Evolutionary conservation across 2,329 filamentous ascomycete genomes (phyloP).

Genomic region (Pseudogymnoascus sp.): DNA sequence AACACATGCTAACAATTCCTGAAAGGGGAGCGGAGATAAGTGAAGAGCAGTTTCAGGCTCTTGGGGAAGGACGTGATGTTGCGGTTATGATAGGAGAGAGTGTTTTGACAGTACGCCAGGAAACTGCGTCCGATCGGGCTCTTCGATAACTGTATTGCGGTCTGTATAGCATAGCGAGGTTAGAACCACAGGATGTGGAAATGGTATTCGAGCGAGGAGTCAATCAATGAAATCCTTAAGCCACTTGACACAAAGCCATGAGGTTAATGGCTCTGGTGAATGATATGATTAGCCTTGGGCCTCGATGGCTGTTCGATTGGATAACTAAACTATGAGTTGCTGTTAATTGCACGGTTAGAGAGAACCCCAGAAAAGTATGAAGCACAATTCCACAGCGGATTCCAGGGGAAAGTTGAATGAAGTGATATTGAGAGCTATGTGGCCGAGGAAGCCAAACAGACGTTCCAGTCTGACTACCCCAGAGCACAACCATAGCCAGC

Average conservation of each 20-base stretch:
- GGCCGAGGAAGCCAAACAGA: constrained; percentile 5
- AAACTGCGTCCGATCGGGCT: neutral
- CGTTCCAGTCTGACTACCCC: constrained; percentile 7
- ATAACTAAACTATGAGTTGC: neutral
- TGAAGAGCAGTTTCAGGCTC: neutral
- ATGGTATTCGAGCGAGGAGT: neutral
- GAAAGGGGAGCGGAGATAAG: neutral
- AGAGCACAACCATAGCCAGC: constrained; percentile 2
- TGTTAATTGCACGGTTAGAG: neutral
- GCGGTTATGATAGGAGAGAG: neutral
- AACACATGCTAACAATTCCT: neutral
- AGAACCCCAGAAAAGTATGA: neutral
- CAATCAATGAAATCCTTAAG: neutral
- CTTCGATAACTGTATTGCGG: neutral
- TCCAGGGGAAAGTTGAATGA: constrained; percentile 1
- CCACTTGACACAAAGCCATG: neutral
- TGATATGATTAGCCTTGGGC: neutral
- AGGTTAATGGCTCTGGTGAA: neutral
- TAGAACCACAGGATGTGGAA: neutral
- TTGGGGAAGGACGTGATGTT: neutral
- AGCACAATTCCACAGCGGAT: neutral
- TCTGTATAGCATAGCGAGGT: neutral
- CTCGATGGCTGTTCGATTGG: neutral
- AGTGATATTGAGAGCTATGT: constrained; percentile 10
- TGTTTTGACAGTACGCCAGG: neutral